Percentiles rank a stretch among this genome's conserved stretches.
phyloP scores from a whole-genome alignment of 2,329 filamentous ascomycete species.

The Alternaria infectoria region DNA sequence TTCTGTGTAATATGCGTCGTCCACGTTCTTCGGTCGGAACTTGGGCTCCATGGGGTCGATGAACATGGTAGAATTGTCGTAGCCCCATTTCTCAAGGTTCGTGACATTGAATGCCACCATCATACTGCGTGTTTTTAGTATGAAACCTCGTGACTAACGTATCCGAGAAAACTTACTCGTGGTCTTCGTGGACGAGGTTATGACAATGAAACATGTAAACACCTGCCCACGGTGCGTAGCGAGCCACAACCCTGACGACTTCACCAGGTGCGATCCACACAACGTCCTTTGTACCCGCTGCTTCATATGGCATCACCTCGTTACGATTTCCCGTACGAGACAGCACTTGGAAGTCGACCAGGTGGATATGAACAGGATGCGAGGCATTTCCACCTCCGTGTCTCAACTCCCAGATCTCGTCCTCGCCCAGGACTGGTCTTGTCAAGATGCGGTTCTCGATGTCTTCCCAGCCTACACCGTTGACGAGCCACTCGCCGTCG shows the following conservation, averaged over 20 bases:
- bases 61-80: slow-evolving; percentile 39
- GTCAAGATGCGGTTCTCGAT: slow-evolving; percentile 40
- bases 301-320: slow-evolving; percentile 60
- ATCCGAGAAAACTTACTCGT: slow-evolving; percentile 34
- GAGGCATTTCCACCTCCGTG: slow-evolving; percentile 60
- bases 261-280: slow-evolving; percentile 62
- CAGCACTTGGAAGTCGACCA: slow-evolving; percentile 64
- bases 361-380: slow-evolving; percentile 64
- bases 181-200: slow-evolving; percentile 55
- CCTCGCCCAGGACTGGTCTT: slow-evolving; percentile 39
- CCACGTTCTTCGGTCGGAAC: slow-evolving; percentile 35
- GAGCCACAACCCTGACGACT: slow-evolving; percentile 33
- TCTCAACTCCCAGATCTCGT: slow-evolving; percentile 48
- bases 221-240: slow-evolving; percentile 53
- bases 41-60: slow-evolving; percentile 40
- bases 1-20: slow-evolving; percentile 30
- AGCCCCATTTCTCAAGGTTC: slow-evolving; percentile 42
- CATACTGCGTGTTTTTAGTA: slow-evolving; percentile 38
- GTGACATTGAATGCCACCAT: slow-evolving; percentile 54
- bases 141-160: not conserved
- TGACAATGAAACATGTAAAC: slow-evolving; percentile 58
- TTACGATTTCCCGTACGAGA: slow-evolving; percentile 54
- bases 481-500: slow-evolving; percentile 40
- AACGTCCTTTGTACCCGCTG: slow-evolving; percentile 63
- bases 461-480: slow-evolving; percentile 44